Evolutionary conservation across 2,329 filamentous ascomycete species (phyloP).

Genomic region (Alternaria longipes): DNA sequence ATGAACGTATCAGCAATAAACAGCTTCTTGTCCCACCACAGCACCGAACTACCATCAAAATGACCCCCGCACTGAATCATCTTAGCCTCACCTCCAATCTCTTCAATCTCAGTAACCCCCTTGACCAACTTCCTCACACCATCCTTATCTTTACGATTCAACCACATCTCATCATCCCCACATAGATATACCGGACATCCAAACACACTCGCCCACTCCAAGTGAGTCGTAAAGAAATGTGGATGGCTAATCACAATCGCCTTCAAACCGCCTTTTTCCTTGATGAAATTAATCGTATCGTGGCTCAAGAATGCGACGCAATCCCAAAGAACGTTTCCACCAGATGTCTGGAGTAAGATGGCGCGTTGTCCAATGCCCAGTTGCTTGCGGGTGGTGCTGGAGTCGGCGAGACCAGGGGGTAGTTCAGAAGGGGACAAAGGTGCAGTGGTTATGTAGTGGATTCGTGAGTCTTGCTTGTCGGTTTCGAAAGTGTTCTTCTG

Average conservation of each 20-base stretch:
- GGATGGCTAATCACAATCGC: constrained; percentile 82
- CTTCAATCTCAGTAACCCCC: constrained; percentile 50
- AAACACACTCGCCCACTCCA: constrained; percentile 77
- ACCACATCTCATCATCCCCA: constrained; percentile 72
- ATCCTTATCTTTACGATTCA: constrained; percentile 58
- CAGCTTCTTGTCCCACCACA: constrained; percentile 66
- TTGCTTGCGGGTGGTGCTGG: constrained; percentile 52
- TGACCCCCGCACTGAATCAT: constrained; percentile 79
- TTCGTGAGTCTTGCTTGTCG: constrained; percentile 55
- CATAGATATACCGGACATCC: constrained; percentile 74
- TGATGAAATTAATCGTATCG: constrained; percentile 68
- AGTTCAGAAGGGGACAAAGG: constrained; percentile 31
- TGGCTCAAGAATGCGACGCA: constrained; percentile 74
- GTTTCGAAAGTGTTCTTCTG: constrained; percentile 66
- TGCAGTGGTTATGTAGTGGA: constrained; percentile 58
- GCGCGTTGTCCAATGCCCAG: constrained; percentile 80
- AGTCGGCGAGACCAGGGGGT: constrained; percentile 48
- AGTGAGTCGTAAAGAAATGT: constrained; percentile 81
- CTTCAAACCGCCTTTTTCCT: constrained; percentile 69
- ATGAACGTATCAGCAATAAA: constrained; percentile 81
- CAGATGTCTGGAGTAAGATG: constrained; percentile 70
- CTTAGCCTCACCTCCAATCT: constrained; percentile 57
- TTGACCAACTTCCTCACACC: constrained; percentile 59
- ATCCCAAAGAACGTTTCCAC: constrained; percentile 83
- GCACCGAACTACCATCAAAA: constrained; percentile 77